These are phyloP conservation scores for Pichia sp. DNA, from an alignment of 1,139 yeast species.

Conservation along the genomic window DNA sequence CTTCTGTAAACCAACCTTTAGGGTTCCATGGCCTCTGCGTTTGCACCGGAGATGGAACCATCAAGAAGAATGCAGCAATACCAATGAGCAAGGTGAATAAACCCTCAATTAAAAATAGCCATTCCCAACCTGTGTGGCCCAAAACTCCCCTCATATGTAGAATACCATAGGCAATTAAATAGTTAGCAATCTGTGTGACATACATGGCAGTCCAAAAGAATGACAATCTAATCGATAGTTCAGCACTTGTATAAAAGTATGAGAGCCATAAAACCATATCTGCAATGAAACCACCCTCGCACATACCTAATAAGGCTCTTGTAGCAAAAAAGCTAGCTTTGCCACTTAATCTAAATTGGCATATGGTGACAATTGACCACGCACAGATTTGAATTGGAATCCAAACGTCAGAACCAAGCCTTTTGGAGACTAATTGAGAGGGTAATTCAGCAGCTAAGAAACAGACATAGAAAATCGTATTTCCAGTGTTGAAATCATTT, in stretches of 20 bases:
- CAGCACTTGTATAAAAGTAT: constrained; percentile 46
- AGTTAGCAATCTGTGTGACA: constrained; percentile 33
- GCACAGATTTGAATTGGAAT: constrained; percentile 43
- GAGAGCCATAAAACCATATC: constrained; percentile 50
- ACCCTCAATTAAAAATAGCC: constrained; percentile 64
- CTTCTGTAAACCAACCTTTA: constrained; percentile 54
- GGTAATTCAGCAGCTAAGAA: constrained; percentile 50
- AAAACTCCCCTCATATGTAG: constrained; percentile 35
- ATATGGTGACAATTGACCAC: constrained; percentile 46
- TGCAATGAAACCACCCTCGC: constrained; percentile 54
- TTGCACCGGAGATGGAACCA: constrained; percentile 55
- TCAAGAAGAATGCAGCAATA: constrained; percentile 40
- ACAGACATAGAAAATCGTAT: constrained; percentile 37
- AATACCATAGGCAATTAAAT: constrained; percentile 40
- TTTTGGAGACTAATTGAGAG: constrained; percentile 46
- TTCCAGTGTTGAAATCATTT: constrained; percentile 42
- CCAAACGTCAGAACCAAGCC: constrained; percentile 47
- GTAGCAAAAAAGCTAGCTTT: constrained; percentile 34
- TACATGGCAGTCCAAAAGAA: constrained; percentile 44
- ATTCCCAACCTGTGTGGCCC: constrained; percentile 50
- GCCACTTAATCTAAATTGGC: constrained; percentile 36
- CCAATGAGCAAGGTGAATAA: constrained; percentile 50
- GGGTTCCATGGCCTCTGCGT: constrained; percentile 42
- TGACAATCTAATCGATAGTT: constrained; percentile 42
- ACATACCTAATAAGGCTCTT: constrained; percentile 40